phyloP scores from a whole-genome alignment of 192 early-diverging fungal genomes.

The Neocallimastix lanati region DNA sequence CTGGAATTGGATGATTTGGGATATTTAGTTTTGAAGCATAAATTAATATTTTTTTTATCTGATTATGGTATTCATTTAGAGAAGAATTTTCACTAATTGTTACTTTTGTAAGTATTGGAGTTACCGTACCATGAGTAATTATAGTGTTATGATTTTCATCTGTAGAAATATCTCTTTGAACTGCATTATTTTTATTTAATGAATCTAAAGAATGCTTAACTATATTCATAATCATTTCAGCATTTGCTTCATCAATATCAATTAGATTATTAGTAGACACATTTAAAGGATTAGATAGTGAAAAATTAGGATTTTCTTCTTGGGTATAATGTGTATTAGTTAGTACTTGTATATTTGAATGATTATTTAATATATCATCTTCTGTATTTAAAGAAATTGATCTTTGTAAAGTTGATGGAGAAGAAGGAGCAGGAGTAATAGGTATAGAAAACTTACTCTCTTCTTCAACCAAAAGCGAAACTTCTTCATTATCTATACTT shows the following conservation, averaged over 20 bases:
- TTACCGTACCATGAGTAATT: not conserved
- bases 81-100: not conserved
- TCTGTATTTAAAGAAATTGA: not conserved
- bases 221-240: not conserved
- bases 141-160: not conserved
- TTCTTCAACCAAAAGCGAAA: no score
- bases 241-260: no score
- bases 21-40: not conserved
- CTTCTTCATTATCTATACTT: not conserved
- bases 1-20: not conserved
- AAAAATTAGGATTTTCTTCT: not conserved
- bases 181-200: not conserved
- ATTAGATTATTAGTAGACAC: not conserved
- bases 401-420: not conserved
- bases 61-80: not conserved
- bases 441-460: not conserved
- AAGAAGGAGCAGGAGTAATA: not conserved
- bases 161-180: not conserved
- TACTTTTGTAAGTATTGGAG: not conserved
- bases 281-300: not conserved
- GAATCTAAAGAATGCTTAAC: not conserved
- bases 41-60: not conserved
- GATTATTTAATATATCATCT: not conserved
- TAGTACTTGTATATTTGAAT: not conserved
- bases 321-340: not conserved